Conservation (phyloP, 331 rosid species). For the Phaseolus coccineus region DNA sequence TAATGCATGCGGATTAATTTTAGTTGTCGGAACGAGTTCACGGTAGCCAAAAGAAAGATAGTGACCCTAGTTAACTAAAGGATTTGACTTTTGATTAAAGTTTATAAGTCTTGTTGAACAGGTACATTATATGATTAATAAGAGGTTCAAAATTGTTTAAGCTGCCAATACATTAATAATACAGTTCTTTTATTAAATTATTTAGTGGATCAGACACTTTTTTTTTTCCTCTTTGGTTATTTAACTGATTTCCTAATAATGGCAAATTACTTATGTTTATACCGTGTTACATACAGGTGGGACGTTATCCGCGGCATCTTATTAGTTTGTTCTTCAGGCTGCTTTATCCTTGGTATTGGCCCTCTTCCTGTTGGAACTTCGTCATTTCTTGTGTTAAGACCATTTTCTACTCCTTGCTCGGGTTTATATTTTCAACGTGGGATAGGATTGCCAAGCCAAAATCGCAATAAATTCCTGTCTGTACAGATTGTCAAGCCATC, state of each 20-base stretch:
- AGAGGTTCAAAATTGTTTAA: slow-evolving; percentile 1
- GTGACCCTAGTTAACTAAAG: neutral
- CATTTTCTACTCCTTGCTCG: slow-evolving; percentile 58
- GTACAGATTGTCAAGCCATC: slow-evolving; percentile 31
- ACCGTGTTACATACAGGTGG: slow-evolving; percentile 61
- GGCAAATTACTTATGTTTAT: neutral
- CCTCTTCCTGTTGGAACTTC: slow-evolving; percentile 97
- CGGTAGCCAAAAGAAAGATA: neutral
- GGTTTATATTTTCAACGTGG: slow-evolving; percentile 67
- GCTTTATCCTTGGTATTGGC: slow-evolving; percentile 98
- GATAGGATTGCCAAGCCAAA: slow-evolving; percentile 62
- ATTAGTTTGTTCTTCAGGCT: slow-evolving; percentile 93
- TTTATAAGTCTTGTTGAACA: neutral
- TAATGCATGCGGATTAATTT: neutral
- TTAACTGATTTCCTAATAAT: neutral
- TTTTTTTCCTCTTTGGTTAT: neutral
- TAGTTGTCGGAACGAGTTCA: neutral
- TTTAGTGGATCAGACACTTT: neutral
- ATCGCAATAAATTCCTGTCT: slow-evolving; percentile 37
- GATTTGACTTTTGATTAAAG: neutral
- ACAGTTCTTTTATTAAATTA: neutral
- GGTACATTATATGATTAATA: neutral
- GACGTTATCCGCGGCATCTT: slow-evolving; percentile 86
- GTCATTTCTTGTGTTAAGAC: slow-evolving; percentile 63
- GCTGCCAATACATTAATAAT: neutral